Conservation (phyloP, 2,329 filamentous ascomycete genomes). For the Aspergillus cejpii region DNA sequence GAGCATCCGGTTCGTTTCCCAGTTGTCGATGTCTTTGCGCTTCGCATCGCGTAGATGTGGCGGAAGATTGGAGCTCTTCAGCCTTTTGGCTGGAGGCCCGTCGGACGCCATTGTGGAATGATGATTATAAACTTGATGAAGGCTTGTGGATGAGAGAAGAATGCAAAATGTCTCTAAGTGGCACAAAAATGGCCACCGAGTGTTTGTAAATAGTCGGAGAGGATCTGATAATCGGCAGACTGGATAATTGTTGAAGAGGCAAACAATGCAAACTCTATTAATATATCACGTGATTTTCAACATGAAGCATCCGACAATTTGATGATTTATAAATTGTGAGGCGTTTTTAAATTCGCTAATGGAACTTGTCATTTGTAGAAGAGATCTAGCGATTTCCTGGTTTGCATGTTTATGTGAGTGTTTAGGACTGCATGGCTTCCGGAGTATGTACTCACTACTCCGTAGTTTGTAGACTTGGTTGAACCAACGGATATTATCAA, state of each 20-base stretch:
- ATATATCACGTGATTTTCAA: constrained; percentile 20
- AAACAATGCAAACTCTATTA: constrained; percentile 28
- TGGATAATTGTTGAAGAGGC: constrained; percentile 10
- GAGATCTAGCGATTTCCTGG: no score
- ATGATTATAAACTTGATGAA: background rate
- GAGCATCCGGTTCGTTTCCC: constrained; percentile 98
- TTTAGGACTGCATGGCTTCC: no score
- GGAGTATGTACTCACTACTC: no score
- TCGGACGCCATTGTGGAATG: constrained; percentile 28
- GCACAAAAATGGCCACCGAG: constrained; percentile 2
- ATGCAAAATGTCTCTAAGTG: background rate
- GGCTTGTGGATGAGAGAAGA: no score
- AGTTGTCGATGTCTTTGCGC: constrained; percentile 91
- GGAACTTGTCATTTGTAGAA: no score
- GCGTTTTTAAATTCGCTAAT: no score
- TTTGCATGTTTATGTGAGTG: no score
- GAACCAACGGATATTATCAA: no score
- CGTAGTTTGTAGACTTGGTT: no score
- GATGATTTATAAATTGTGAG: no score
- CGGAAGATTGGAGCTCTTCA: constrained; percentile 34
- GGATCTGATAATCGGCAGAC: background rate
- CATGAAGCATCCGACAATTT: no score
- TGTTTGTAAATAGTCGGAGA: constrained; percentile 3
- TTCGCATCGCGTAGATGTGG: constrained; percentile 46
- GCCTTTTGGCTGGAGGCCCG: constrained; percentile 37